These are phyloP conservation scores for Dictyostelium discoideum DNA, from an alignment of 78 protist genomes.

Conservation along the genomic window DNA sequence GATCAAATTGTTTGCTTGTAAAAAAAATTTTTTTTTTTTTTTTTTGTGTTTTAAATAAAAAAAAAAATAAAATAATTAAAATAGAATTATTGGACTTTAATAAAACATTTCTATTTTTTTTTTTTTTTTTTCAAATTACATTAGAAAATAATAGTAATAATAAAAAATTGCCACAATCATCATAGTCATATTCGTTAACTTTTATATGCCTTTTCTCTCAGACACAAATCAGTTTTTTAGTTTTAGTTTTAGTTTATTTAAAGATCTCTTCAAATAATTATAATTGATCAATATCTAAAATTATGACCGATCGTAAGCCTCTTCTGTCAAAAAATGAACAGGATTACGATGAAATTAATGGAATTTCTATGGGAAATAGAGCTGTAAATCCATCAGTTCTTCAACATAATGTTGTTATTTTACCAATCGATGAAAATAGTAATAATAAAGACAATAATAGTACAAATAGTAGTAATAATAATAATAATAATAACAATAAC, in stretches of 20 bases:
- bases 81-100: background rate
- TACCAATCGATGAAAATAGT: background rate
- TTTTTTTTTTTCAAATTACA: background rate
- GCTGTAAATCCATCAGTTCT: background rate
- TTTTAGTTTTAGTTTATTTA: no score
- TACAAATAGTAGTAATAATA: background rate
- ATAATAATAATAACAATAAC: background rate
- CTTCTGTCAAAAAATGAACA: background rate
- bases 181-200: background rate
- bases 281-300: background rate
- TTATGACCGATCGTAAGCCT: slow-evolving; percentile 12
- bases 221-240: background rate
- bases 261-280: background rate
- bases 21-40: no score
- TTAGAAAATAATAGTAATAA: background rate
- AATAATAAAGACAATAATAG: background rate
- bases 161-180: background rate
- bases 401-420: background rate
- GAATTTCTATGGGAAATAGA: background rate
- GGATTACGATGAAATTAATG: background rate
- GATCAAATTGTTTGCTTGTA: background rate
- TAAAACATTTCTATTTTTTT: background rate
- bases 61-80: background rate
- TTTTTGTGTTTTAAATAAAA: no score
- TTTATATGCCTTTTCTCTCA: background rate